Evolutionary conservation across 2,329 filamentous ascomycete genomes (phyloP), one percentile per base, ranked within the genome.

Genomic region (Pyrenochaeta sp.): DNA sequence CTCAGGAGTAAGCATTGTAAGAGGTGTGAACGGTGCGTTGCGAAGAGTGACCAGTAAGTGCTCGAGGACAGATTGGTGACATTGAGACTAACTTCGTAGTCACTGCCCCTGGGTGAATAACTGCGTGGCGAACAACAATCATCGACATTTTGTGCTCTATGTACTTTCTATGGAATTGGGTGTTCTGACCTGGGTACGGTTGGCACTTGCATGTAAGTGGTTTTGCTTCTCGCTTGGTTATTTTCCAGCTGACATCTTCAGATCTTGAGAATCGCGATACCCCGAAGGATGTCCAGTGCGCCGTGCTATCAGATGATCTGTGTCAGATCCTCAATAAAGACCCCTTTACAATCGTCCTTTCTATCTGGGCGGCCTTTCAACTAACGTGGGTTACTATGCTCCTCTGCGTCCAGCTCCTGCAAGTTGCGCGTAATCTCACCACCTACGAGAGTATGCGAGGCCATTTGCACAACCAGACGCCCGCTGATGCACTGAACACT

Each of bases 91-190:
- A 72, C 43, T 3, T 39, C n/a, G 29, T 61, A 96, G 92, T 71
- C 95, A 99, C 73, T 99, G 95, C 70, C 95, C 95, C 0, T 99
- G 95, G 95, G 91, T 98, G 20, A 90, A 96, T 78, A 98, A 97
- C 76, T 99, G 95, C 68, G 86, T 99, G 36, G 95, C 91, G 37
- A 86, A 95, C 60, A 98, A 98, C 79, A 99, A 98, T 74, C 90
- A 98, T 70, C 88, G 95, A 12, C 93, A 97, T 66, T 99, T 99
- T 76, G 90, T 97, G 69, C 80, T 97, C 44, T 99, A 98, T 73
- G 84, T 99, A 15, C 79, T 96, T 36, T 87, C 79, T 67, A 79
- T 99, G 58, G 90, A 92, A 49, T 60, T 90, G 14, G 92, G 92
- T 27, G 89, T 98, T 31, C 61, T 90, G 2, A 67, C 86, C 1